Conservation (phyloP, 2,329 filamentous ascomycete species). For the Aureobasidium mangrovei region DNA sequence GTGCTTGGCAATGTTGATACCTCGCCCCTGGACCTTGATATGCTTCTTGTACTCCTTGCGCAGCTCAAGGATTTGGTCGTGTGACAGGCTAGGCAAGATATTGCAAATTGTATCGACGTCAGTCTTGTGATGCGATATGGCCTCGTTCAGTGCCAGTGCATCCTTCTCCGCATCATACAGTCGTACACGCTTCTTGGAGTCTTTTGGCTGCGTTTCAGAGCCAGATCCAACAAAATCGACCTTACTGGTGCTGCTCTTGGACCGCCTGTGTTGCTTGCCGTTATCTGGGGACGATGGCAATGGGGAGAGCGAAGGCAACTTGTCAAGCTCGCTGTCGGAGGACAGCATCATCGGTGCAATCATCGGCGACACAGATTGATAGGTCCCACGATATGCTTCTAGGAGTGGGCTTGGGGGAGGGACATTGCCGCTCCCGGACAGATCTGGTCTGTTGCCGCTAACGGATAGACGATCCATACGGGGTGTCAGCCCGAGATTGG, state of each 20-base stretch:
- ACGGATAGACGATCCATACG: constrained; percentile 41
- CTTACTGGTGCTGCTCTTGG: background rate
- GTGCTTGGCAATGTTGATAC: constrained; percentile 79
- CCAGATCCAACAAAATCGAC: background rate
- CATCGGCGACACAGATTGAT: constrained; percentile 92
- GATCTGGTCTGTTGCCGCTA: constrained; percentile 36
- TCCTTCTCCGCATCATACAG: constrained; percentile 81
- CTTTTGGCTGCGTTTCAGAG: constrained; percentile 4
- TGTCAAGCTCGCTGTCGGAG: constrained; percentile 15
- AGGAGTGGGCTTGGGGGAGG: constrained; percentile 76
- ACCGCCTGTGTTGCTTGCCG: constrained; percentile 6
- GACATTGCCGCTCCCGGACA: constrained; percentile 31
- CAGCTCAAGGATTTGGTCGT: constrained; percentile 80
- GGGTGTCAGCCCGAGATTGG: constrained; percentile 27
- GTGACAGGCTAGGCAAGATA: constrained; percentile 73
- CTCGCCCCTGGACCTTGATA: constrained; percentile 72
- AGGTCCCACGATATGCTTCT: constrained; percentile 88
- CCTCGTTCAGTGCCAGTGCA: constrained; percentile 64
- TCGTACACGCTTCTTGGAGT: constrained; percentile 53
- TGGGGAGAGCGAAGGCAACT: constrained; percentile 4
- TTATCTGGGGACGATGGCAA: background rate
- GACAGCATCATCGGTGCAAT: constrained; percentile 56
- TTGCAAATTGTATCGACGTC: constrained; percentile 67
- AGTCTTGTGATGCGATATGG: constrained; percentile 55
- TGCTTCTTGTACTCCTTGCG: constrained; percentile 84